Base-by-base conservation (phyloP, 164 flowering plant species). In the Hamamelis virginiana region DNA sequence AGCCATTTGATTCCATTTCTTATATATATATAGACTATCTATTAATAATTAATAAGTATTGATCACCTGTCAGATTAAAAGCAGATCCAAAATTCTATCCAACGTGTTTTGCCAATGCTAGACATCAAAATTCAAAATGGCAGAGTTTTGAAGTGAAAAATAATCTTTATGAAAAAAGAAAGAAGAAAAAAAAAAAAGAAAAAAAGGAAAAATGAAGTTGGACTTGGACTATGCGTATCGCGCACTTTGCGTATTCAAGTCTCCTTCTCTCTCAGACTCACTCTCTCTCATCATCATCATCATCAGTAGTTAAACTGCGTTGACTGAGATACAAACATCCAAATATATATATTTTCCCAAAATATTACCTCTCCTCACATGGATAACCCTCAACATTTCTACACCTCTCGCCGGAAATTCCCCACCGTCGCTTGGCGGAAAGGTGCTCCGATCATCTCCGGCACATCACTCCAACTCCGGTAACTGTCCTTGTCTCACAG, bases 201-300 rank as follows among this genome's bases (percentile, higher is more conserved):
- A 0, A 23, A 9, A 44, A 44, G 12, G 46, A 44, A 9, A 0
- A 11, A 46, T 9, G 15, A 46, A 59, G 27, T 46, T 45, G 48
- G 52, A 57, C 55, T 46, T 45, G 48, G 52, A 57, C 55, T 23
- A 13, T 69, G 73, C 69, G 57, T 53, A 64, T 56, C 57, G 56
- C 72, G 76, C 74, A 75, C 78, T n/a, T 71, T 57, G 78, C 78
- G 78, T 72, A 67, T 70, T 18, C 64, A 67, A 76, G 69, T 71
- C 50, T 66, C 64, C 43, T 62, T 75, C 74, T 75, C 62, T 69
- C 53, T 46, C 43, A 41, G 16, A 5, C 33, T 6, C 51, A 23
- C 45, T 63, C 38, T 16, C 45, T 51, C 45, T 46, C 65, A 28
- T 66, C 55, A 47, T 41, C 38, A 43, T 53, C 48, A 26, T 72